Conservation (phyloP, 352 stramenopile species). For the Phytophthora quininea region DNA sequence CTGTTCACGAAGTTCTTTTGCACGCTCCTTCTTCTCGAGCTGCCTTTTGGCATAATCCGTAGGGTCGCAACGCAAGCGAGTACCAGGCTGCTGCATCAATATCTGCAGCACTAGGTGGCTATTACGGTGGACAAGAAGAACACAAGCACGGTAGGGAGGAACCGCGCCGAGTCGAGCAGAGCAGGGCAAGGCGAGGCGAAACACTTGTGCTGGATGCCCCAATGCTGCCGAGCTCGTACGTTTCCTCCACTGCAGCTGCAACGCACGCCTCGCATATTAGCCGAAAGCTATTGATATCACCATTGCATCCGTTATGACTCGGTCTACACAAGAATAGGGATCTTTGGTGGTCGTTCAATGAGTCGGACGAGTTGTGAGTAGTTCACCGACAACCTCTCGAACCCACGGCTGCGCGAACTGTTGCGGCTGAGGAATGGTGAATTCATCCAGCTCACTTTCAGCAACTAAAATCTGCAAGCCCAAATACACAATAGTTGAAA, state of each 20-base stretch:
- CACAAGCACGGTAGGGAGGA: background rate
- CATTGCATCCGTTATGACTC: slow-evolving; percentile 22
- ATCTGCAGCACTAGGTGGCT: slow-evolving; percentile 15
- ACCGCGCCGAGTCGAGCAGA: background rate
- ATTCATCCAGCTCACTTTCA: slow-evolving; percentile 70
- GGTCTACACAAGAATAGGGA: slow-evolving; percentile 13
- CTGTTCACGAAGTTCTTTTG: slow-evolving; percentile 76
- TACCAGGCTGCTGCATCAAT: slow-evolving; percentile 50
- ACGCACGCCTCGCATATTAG: slow-evolving; percentile 8
- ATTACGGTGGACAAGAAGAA: slow-evolving; percentile 1
- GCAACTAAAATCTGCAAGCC: slow-evolving; percentile 50
- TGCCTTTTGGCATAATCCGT: slow-evolving; percentile 84
- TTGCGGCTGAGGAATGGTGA: slow-evolving; percentile 55
- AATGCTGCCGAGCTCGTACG: slow-evolving; percentile 6
- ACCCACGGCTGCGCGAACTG: slow-evolving; percentile 81
- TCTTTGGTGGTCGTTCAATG: slow-evolving; percentile 7
- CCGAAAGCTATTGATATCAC: slow-evolving; percentile 44
- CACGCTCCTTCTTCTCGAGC: slow-evolving; percentile 77
- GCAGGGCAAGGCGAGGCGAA: background rate
- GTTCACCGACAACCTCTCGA: slow-evolving; percentile 41
- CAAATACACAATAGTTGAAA: no score
- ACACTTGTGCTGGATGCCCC: slow-evolving; percentile 14
- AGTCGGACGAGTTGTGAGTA: slow-evolving; percentile 29
- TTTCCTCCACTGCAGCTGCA: slow-evolving; percentile 21
- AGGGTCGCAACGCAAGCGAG: slow-evolving; percentile 74